These are phyloP conservation scores for Kodamaea sp. DNA, from an alignment of 1,139 yeast genomes.

Conservation along the genomic window DNA sequence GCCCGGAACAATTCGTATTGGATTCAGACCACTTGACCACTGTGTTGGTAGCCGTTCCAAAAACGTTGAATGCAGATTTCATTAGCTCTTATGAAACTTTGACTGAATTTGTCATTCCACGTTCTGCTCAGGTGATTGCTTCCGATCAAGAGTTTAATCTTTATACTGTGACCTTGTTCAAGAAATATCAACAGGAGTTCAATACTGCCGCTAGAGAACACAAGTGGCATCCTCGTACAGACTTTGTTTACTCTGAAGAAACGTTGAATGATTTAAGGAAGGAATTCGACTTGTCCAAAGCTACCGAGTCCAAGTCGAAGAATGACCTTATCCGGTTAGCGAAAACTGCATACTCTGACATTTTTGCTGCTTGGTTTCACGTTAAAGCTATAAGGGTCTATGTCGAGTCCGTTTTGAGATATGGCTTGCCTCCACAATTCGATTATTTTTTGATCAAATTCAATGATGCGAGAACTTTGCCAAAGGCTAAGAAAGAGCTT, in stretches of 20 bases:
- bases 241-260: constrained; percentile 84
- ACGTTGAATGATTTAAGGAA: constrained; percentile 67
- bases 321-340: constrained; percentile 81
- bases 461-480: constrained; percentile 37
- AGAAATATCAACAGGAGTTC: constrained; percentile 74
- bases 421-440: constrained; percentile 95
- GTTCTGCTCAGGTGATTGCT: constrained; percentile 72
- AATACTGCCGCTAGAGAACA: constrained; percentile 73
- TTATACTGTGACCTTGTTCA: constrained; percentile 81
- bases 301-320: constrained; percentile 71
- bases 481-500: constrained; percentile 67
- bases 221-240: constrained; percentile 88
- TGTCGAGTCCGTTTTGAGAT: constrained; percentile 76
- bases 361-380: constrained; percentile 85
- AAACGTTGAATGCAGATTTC: constrained; percentile 58
- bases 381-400: constrained; percentile 63
- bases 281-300: constrained; percentile 75
- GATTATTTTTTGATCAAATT: constrained; percentile 60
- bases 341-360: constrained; percentile 84
- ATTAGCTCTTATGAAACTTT: constrained; percentile 72
- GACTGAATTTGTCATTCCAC: constrained; percentile 83
- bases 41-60: constrained; percentile 84
- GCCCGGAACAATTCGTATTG: constrained; percentile 79
- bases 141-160: constrained; percentile 73
- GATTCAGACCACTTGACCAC: constrained; percentile 86